A percentile compares a stretch with the other conserved stretches of the same genome.
Conservation (phyloP, 495 filamentous ascomycete genomes). For the Evernia prunastri region DNA sequence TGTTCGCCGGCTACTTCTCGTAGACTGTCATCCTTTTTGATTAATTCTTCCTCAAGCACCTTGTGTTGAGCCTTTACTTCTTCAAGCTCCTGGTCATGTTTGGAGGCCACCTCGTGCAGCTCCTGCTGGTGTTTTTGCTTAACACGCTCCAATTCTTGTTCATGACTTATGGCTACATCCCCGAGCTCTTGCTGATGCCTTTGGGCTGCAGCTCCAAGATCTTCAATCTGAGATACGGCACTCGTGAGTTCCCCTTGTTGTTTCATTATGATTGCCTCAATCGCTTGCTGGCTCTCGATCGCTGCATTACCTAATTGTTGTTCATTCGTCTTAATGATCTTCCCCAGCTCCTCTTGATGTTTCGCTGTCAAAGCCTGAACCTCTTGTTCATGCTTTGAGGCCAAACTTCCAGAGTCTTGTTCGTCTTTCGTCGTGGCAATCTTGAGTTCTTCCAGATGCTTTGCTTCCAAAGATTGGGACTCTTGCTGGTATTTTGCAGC, state of each 20-base stretch:
- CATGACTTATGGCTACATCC: constrained; percentile 14
- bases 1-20: background rate
- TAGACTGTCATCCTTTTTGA: background rate
- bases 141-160: constrained; percentile 10
- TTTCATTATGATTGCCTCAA: background rate
- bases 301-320: constrained; percentile 7
- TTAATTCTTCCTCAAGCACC: background rate
- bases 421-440: background rate
- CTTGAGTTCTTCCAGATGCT: constrained; percentile 5
- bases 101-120: background rate
- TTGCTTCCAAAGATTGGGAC: background rate
- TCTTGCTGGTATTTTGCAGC: constrained; percentile 7
- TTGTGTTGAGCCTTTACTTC: background rate
- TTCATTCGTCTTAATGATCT: background rate
- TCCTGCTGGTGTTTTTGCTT: background rate
- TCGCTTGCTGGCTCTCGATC: background rate
- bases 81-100: constrained; percentile 11
- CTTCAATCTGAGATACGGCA: constrained; percentile 5
- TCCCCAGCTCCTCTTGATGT: background rate
- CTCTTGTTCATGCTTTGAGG: constrained; percentile 15
- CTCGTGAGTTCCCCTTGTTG: constrained; percentile 4
- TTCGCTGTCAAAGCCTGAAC: constrained; percentile 6
- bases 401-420: constrained; percentile 2
- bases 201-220: background rate
- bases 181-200: constrained; percentile 4